Percentiles rank a stretch among this genome's conserved stretches.
Evolutionary conservation across 768 basidiomycete genomes (phyloP).

Genomic region (Lepiota venenata): DNA sequence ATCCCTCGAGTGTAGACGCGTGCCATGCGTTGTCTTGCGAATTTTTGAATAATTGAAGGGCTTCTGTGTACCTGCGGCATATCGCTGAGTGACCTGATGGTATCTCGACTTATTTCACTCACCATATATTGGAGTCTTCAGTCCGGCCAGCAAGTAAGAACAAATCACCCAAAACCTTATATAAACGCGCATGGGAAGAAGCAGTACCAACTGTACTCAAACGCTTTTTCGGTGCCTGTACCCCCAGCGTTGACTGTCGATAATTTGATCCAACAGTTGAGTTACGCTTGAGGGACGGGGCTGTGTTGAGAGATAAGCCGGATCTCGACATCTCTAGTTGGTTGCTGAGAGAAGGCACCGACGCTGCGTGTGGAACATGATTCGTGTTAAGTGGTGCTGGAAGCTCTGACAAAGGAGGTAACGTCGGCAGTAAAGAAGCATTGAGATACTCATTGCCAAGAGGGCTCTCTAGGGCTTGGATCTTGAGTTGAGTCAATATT

Average conservation of each 20-base stretch:
- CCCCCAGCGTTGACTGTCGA: conserved; percentile 51
- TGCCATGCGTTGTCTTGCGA: conserved; percentile 85
- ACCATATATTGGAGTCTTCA: conserved; percentile 83
- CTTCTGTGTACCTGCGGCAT: conserved; percentile 78
- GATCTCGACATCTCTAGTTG: conserved; percentile 51
- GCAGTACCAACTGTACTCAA: conserved; percentile 60
- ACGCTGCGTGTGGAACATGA: conserved; percentile 28
- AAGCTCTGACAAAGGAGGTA: conserved; percentile 60
- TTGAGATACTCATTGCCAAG: conserved; percentile 86
- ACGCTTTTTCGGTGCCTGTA: conserved; percentile 55
- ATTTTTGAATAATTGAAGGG: conserved; percentile 69
- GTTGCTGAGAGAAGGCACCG: conserved; percentile 48
- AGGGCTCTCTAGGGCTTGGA: conserved; percentile 76
- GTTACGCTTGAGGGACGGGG: conserved; percentile 50
- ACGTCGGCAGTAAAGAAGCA: conserved; percentile 55
- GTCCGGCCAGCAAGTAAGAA: conserved; percentile 85
- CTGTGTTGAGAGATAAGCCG: conserved; percentile 32
- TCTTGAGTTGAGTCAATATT: conserved; percentile 37
- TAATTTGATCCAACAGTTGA: conserved; percentile 44
- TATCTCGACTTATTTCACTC: conserved; percentile 18
- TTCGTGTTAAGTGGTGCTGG: conserved; percentile 54
- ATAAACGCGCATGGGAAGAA: conserved; percentile 81
- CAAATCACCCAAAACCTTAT: conserved; percentile 86
- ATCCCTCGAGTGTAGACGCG: conserved; percentile 82
- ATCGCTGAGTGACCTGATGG: conserved; percentile 13